Base-by-base conservation (phyloP, 1,284 basidiomycete species). In the Pseudozyma sp. region DNA sequence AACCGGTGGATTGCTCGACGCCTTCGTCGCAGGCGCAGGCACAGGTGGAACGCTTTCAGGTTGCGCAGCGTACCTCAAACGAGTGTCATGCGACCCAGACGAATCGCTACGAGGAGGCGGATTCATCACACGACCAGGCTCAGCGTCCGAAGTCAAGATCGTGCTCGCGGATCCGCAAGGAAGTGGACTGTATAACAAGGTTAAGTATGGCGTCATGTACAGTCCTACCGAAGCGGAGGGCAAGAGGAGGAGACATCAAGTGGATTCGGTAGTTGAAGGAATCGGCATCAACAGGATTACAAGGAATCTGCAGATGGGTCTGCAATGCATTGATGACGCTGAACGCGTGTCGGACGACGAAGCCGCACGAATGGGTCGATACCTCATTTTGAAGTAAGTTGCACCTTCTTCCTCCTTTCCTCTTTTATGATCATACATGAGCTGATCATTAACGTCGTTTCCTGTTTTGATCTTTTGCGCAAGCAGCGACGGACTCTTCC, bases 21-120 rank as follows among this genome's bases (percentile, higher is more conserved):
- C 92, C 3, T 98, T 98, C 81, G 92, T 99, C 34, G 91, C 92
- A n/a, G 97, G 97, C 1, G 95, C 95, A 66, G 94, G 94, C 89
- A 99, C 96, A 0, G 97, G 97, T 6, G 97, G 97, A 3, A 98
- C 96, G 0, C 90, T 99, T 42, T 91, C 94, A 0, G 97, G 96
- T 0, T 90, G 89, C 1, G 94, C 93, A 0, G 89, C 88, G 47
- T 97, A 89, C 81, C 87, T 99, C 52, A 97, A 88, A 67, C 74
- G 68, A 10, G 69, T 69, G n/a, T 89, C 69, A n/a, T 76, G 69
- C 62, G 62, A 71, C 36, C 63, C 66, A 1, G 60, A 68, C 16
- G 70, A 72, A 19, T 72, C 64, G 1, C 54, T n/a, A 13, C 52
- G 51, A 4, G 68, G 54, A 5, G 68, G 68, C 2, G 60, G 54